Conservation (phyloP, 768 basidiomycete genomes). For the Boletus subcaerulescens region DNA sequence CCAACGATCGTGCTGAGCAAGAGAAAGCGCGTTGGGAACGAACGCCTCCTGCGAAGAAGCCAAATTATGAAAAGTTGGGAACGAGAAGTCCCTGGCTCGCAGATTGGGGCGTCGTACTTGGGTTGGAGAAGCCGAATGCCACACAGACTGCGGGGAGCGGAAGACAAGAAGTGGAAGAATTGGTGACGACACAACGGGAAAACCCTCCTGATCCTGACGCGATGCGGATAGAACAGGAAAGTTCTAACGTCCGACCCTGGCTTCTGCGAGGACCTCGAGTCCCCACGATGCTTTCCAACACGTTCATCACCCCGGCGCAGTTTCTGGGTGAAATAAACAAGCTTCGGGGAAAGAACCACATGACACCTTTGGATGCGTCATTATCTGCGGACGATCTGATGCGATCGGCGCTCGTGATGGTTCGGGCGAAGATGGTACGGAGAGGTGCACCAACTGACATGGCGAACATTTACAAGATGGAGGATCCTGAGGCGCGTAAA, state of each 20-base stretch:
- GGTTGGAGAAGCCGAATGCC: conserved; percentile 32
- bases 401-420: conserved; percentile 62
- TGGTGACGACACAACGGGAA: conserved; percentile 62
- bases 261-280: conserved; percentile 61
- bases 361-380: conserved; percentile 36
- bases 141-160: not conserved
- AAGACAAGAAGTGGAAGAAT: conserved; percentile 29
- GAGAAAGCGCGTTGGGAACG: conserved; percentile 67
- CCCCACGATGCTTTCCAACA: conserved; percentile 43
- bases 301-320: conserved; percentile 39
- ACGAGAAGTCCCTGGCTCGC: conserved; percentile 71
- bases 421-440: conserved; percentile 57
- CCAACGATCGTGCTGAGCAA: conserved; percentile 45
- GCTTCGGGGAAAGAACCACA: conserved; percentile 53
- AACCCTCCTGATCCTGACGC: conserved; percentile 13
- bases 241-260: conserved; percentile 49
- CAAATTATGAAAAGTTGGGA: conserved; percentile 63
- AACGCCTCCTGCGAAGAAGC: conserved; percentile 85
- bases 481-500: conserved; percentile 48
- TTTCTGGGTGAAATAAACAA: conserved; percentile 57
- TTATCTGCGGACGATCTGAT: conserved; percentile 45
- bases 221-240: conserved; percentile 7
- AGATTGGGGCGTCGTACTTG: conserved; percentile 75
- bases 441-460: conserved; percentile 75
- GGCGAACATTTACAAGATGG: conserved; percentile 65